Percentiles rank a stretch among this genome's conserved stretches.
Conservation (phyloP, 805 yeast genomes). For the Suhomyces pyralidae region DNA sequence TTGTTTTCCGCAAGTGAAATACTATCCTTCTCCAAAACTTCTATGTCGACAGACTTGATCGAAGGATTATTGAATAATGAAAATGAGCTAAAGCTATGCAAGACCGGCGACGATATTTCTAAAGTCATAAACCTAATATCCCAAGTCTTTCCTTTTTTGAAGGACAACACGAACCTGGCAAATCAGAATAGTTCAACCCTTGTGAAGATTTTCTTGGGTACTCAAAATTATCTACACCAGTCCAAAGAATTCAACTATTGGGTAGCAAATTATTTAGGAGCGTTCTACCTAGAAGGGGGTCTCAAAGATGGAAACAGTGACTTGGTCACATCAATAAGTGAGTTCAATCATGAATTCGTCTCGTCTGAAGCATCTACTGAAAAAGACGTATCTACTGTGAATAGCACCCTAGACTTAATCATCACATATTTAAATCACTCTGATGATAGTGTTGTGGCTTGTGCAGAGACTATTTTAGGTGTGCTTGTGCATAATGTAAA, state of each 20-base stretch:
- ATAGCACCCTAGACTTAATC: constrained; percentile 26
- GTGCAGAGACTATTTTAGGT: constrained; percentile 42
- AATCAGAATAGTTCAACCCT: constrained; percentile 1
- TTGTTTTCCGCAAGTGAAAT: constrained; percentile 2
- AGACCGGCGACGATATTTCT: not conserved
- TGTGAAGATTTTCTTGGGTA: constrained; percentile 5
- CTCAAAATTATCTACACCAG: constrained; percentile 1
- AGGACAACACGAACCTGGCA: not conserved
- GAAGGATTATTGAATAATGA: constrained; percentile 12
- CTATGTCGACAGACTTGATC: constrained; percentile 4
- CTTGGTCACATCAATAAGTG: not conserved
- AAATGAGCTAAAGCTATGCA: not conserved
- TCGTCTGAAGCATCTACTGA: not conserved
- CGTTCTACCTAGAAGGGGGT: constrained; percentile 20
- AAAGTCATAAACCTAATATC: constrained; percentile 4
- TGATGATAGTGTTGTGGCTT: constrained; percentile 17
- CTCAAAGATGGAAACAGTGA: constrained; percentile 7
- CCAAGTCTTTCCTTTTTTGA: constrained; percentile 5
- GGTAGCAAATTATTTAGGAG: constrained; percentile 22
- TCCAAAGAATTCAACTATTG: constrained; percentile 18
- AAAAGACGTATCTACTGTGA: constrained; percentile 10
- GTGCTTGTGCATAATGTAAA: constrained; percentile 29
- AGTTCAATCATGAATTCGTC: not conserved
- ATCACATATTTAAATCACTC: constrained; percentile 12
- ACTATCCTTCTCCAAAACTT: not conserved